Evolutionary conservation across 1,284 basidiomycete species (phyloP), one percentile per base, ranked within the genome.

Genomic region (Pascua sp.): DNA sequence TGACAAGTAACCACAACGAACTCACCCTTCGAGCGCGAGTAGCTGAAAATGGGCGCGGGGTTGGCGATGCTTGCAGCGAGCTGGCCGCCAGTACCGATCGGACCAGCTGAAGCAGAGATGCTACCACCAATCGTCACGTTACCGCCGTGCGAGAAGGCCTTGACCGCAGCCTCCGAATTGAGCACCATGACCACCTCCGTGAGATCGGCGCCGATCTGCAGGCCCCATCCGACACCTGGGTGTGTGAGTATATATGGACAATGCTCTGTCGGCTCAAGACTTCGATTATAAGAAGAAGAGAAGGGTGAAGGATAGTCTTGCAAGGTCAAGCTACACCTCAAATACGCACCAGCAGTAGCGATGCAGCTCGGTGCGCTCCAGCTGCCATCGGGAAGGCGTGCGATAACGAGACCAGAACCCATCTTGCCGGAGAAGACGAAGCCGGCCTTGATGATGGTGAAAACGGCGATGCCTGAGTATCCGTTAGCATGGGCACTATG

Each of bases 351-450:
- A 24, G 91, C 94, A 0, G 94, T 98, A n/a, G 91, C 94, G 73
- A 98, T 96, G 78, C 94, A 97, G 45, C 89, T 92, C 0, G 95
- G 95, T 1, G 94, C 94, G 48, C 90, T 93, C 95, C 95, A 98
- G 17, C 90, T 93, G 60, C 95, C 96, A 71, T 98, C 94, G 5
- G 90, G 89, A 41, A 98, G 84, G 15, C 96, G 86, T 11, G 95
- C 91, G 68, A 97, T 89, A 72, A 98, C 93, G 57, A 98, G 79
- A 10, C 95, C 95, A 0, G 90, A 92, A 41, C 95, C 95, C 1
- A 91, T 92, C 78, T 94, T 95, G 51, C 92, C 95, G 10, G 90
- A 93, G 82, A 97, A 96, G 56, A 97, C 86, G 79, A 97, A 97
- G 2, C 94, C 93, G 8, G 91, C 91, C 67, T 83, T 83, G 74